Conservation (phyloP, 1,284 basidiomycete species). For the Trametes polyzona region DNA sequence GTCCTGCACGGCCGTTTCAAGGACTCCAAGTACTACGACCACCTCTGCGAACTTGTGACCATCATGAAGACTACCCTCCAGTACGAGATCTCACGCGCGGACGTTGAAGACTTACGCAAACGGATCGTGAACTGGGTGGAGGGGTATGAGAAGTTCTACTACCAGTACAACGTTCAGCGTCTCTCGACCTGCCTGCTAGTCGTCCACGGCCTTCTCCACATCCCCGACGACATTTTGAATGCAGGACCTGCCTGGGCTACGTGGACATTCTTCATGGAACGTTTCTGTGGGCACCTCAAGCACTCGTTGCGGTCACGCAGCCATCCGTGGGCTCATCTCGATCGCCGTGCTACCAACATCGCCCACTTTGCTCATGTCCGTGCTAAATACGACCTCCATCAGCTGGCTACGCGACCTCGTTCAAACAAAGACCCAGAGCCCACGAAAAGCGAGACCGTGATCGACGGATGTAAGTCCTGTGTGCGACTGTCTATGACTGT, state of each 20-base stretch:
- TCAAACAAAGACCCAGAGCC: not conserved
- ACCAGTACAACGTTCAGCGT: slow-evolving; percentile 20
- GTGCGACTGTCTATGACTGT: too few species aligned
- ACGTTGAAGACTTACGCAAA: slow-evolving; percentile 36
- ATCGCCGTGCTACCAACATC: slow-evolving; percentile 22
- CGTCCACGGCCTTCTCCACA: slow-evolving; percentile 34
- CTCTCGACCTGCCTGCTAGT: slow-evolving; percentile 25
- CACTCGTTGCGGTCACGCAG: slow-evolving; percentile 26
- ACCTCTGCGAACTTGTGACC: slow-evolving; percentile 44
- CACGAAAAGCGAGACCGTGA: not conserved
- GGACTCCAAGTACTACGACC: slow-evolving; percentile 40
- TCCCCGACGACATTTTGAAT: slow-evolving; percentile 35
- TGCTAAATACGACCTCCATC: slow-evolving; percentile 25
- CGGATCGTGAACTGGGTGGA: slow-evolving; percentile 33
- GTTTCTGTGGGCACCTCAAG: slow-evolving; percentile 40
- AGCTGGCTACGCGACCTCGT: slow-evolving; percentile 4
- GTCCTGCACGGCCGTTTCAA: slow-evolving; percentile 38
- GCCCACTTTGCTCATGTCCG: slow-evolving; percentile 25
- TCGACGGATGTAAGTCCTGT: not conserved
- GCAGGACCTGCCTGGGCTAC: slow-evolving; percentile 41
- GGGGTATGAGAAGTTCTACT: not conserved
- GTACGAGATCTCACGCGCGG: slow-evolving; percentile 38
- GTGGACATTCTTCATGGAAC: slow-evolving; percentile 45
- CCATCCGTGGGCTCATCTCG: slow-evolving; percentile 32
- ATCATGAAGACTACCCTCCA: slow-evolving; percentile 45